Percentiles rank a stretch among this genome's conserved stretches.
Conservation (phyloP, 495 filamentous ascomycete genomes). For the Lepraria neglecta region DNA sequence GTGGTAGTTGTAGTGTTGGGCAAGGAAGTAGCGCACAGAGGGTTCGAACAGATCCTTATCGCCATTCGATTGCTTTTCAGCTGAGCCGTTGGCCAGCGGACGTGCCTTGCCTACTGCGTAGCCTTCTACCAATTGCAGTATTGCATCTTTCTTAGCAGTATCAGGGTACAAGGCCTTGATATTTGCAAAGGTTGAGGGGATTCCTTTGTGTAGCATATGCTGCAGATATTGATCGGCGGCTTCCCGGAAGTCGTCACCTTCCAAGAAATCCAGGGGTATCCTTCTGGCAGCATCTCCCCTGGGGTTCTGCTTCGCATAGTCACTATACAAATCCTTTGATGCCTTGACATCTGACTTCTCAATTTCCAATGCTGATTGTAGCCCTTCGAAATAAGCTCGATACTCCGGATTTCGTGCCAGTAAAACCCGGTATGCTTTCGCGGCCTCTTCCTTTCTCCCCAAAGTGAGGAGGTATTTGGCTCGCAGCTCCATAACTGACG, state of each 20-base stretch:
- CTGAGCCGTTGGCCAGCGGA: slow-evolving; percentile 42
- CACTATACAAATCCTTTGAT: slow-evolving; percentile 68
- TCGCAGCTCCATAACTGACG: slow-evolving; percentile 82
- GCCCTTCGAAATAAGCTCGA: slow-evolving; percentile 72
- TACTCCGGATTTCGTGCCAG: slow-evolving; percentile 85
- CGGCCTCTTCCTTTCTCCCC: slow-evolving; percentile 72
- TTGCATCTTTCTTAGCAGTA: slow-evolving; percentile 62
- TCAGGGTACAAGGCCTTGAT: slow-evolving; percentile 85
- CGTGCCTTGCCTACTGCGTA: slow-evolving; percentile 51
- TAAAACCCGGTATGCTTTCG: slow-evolving; percentile 69
- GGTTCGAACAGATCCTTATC: slow-evolving; percentile 61
- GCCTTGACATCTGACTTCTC: slow-evolving; percentile 52
- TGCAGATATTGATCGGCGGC: slow-evolving; percentile 76
- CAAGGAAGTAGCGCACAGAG: slow-evolving; percentile 83
- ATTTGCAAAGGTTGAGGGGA: slow-evolving; percentile 93
- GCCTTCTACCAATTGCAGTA: slow-evolving; percentile 71
- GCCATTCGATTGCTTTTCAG: slow-evolving; percentile 44
- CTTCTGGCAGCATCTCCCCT: slow-evolving; percentile 78
- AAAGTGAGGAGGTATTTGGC: slow-evolving; percentile 80
- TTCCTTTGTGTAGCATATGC: slow-evolving; percentile 88
- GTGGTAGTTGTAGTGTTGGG: slow-evolving; percentile 93
- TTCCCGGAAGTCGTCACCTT: slow-evolving; percentile 73
- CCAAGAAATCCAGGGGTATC: slow-evolving; percentile 83
- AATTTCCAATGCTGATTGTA: slow-evolving; percentile 63
- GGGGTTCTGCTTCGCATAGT: slow-evolving; percentile 72